Evolutionary conservation across 768 basidiomycete genomes (phyloP).

Genomic region (Boletus rubropictus): DNA sequence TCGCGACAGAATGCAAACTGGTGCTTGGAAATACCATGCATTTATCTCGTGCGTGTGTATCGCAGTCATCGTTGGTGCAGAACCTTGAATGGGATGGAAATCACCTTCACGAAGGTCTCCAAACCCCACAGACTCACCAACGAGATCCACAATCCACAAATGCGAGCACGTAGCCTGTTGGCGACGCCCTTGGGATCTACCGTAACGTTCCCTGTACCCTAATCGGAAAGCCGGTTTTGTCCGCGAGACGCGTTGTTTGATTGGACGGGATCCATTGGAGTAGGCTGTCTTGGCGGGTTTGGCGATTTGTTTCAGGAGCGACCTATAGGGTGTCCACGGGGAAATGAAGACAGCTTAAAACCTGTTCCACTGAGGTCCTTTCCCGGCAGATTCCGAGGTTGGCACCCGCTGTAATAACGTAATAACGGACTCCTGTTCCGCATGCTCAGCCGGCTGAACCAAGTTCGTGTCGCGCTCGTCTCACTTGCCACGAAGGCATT

Average conservation of each 20-base stretch:
- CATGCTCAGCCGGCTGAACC: conserved; percentile 27
- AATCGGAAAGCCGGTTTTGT: neutral
- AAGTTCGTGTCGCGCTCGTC: conserved; percentile 16
- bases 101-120: neutral
- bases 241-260: too few relatives aligned
- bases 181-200: neutral
- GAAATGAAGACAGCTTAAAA: too few relatives aligned
- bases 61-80: neutral
- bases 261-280: too few relatives aligned
- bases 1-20: conserved; percentile 1
- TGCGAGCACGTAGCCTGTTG: neutral
- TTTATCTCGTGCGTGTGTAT: conserved; percentile 1
- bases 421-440: too few relatives aligned
- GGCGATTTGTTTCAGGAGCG: too few relatives aligned
- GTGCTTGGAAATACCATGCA: neutral
- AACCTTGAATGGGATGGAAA: neutral
- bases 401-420: too few relatives aligned
- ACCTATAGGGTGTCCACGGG: too few relatives aligned
- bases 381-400: too few relatives aligned
- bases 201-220: neutral
- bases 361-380: too few relatives aligned
- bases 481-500: conserved; percentile 19
- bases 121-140: neutral
- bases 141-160: neutral
- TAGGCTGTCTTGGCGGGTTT: too few relatives aligned